Conservation (phyloP, 805 yeast species). For the Schwanniomyces polymorphus region DNA sequence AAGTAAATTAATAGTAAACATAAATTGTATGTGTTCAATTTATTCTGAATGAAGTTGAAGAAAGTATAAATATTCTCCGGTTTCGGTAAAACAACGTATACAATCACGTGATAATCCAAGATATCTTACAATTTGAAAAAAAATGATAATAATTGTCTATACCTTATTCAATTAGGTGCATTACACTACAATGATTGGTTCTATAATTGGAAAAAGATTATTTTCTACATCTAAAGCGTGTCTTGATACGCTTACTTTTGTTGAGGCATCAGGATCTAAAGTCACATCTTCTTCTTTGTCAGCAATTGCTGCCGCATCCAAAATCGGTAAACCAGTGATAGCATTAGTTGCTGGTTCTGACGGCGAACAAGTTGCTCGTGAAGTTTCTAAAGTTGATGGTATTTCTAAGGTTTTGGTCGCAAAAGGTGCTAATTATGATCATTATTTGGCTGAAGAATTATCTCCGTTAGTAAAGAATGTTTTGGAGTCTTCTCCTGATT, state of each 20-base stretch:
- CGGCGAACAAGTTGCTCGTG: slow-evolving; percentile 43
- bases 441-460: slow-evolving; percentile 75
- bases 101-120: neutral
- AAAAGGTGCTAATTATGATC: slow-evolving; percentile 58
- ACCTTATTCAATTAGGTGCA: neutral
- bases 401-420: slow-evolving; percentile 60
- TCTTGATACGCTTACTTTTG: slow-evolving; percentile 64
- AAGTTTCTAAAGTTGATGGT: slow-evolving; percentile 53
- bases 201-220: slow-evolving; percentile 32
- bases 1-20: too few relatives aligned
- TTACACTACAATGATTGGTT: slow-evolving; percentile 3
- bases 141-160: neutral
- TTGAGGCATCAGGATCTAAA: slow-evolving; percentile 60
- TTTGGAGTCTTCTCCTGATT: slow-evolving; percentile 36
- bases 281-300: slow-evolving; percentile 70
- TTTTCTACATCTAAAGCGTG: slow-evolving; percentile 39
- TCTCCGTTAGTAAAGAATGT: slow-evolving; percentile 63
- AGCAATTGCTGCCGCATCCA: slow-evolving; percentile 73
- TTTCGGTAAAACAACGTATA: neutral
- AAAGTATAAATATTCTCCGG: neutral
- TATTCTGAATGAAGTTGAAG: too few relatives aligned
- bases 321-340: slow-evolving; percentile 76
- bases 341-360: slow-evolving; percentile 75
- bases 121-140: neutral
- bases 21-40: too few relatives aligned